phyloP scores from a whole-genome alignment of 768 basidiomycete genomes.

The Hygrocybe punicea region DNA sequence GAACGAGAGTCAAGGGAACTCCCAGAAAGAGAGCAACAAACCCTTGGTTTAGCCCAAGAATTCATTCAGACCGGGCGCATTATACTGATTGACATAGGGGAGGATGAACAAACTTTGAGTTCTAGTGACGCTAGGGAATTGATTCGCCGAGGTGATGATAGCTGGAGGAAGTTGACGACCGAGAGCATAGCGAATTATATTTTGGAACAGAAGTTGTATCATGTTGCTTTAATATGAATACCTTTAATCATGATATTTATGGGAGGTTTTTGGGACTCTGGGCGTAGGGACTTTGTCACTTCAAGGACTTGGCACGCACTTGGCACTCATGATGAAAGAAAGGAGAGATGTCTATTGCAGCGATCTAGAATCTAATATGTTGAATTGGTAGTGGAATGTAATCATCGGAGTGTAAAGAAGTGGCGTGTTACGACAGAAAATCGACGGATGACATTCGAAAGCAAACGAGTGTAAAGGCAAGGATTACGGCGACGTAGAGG shows the following conservation, averaged over 20 bases:
- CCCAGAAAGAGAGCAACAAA: conserved; percentile 5
- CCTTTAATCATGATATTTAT: background rate
- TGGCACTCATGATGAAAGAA: too few species aligned
- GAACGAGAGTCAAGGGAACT: background rate
- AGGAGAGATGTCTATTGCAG: too few species aligned
- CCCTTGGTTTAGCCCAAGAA: conserved; percentile 38
- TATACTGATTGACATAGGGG: conserved; percentile 58
- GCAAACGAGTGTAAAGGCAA: too few species aligned
- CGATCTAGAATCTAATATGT: too few species aligned
- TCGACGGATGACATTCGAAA: too few species aligned
- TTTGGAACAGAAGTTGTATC: conserved; percentile 45
- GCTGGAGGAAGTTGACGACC: conserved; percentile 51
- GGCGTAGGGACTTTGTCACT: too few species aligned
- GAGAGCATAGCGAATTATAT: conserved; percentile 51
- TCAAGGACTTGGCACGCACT: too few species aligned
- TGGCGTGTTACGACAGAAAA: too few species aligned
- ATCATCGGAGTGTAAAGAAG: too few species aligned
- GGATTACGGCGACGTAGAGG: conserved; percentile 39
- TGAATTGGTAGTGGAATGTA: too few species aligned
- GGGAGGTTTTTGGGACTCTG: too few species aligned
- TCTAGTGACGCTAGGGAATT: conserved; percentile 63
- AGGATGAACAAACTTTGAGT: conserved; percentile 55
- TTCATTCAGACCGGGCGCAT: conserved; percentile 55
- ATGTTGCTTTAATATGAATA: conserved; percentile 14
- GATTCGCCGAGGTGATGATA: conserved; percentile 28